phyloP scores from a whole-genome alignment of 2,329 filamentous ascomycete genomes.

The Colletotrichum tropicale region DNA sequence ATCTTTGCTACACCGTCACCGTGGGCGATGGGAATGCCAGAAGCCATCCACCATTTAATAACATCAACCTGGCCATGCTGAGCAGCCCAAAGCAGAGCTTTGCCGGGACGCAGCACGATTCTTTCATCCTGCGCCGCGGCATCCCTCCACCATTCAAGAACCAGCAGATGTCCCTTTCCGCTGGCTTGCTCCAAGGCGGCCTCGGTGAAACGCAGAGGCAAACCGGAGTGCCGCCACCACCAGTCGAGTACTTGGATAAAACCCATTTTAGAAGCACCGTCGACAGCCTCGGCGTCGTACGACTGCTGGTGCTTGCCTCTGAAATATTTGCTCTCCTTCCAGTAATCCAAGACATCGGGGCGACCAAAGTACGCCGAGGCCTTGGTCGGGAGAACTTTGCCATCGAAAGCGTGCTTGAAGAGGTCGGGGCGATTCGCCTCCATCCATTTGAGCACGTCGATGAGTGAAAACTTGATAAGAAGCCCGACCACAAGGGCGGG shows the following conservation, averaged over 20 bases:
- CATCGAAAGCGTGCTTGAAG: conserved; percentile 74
- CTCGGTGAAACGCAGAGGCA: conserved; percentile 86
- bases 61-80: conserved; percentile 81
- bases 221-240: conserved; percentile 82
- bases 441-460: conserved; percentile 74
- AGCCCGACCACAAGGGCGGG: conserved; percentile 85
- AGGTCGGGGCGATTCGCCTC: conserved; percentile 70
- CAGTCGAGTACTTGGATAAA: conserved; percentile 87
- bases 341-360: conserved; percentile 87
- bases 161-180: conserved; percentile 80
- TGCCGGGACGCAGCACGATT: conserved; percentile 76
- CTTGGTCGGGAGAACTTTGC: conserved; percentile 84
- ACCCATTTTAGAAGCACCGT: conserved; percentile 85
- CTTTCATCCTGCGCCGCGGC: conserved; percentile 64
- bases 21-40: conserved; percentile 78
- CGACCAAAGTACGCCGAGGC: conserved; percentile 87
- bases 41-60: conserved; percentile 87
- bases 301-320: conserved; percentile 71
- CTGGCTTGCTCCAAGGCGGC: conserved; percentile 87
- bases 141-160: conserved; percentile 93
- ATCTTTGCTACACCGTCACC: conserved; percentile 84
- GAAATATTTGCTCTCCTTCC: conserved; percentile 83
- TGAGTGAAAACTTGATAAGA: conserved; percentile 89
- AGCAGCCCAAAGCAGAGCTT: conserved; percentile 81
- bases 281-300: conserved; percentile 83